phyloP scores from a whole-genome alignment of 2,329 filamentous ascomycete genomes.

The Alternaria rosae region DNA sequence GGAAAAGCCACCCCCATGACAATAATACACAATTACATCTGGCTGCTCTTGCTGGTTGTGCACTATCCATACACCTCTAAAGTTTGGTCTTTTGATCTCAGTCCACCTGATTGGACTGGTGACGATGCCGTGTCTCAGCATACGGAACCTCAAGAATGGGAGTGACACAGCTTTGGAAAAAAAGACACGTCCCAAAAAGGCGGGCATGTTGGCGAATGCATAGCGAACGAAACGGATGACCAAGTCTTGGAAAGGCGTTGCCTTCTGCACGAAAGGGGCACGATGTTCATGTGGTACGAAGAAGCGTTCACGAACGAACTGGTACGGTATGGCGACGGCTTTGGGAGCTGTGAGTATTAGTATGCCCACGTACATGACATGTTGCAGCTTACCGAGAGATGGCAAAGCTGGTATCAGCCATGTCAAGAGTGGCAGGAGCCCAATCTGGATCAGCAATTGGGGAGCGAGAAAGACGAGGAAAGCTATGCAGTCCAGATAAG shows the following conservation, averaged over 20 bases:
- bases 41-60: slow-evolving; percentile 66
- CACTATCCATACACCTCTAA: slow-evolving; percentile 75
- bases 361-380: slow-evolving; percentile 2
- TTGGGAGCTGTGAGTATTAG: slow-evolving; percentile 41
- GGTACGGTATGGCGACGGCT: slow-evolving; percentile 67
- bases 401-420: slow-evolving; percentile 70
- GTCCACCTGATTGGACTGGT: slow-evolving; percentile 70
- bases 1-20: slow-evolving; percentile 82
- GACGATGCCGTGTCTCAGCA: slow-evolving; percentile 74
- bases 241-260: slow-evolving; percentile 78
- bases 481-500: slow-evolving; percentile 76
- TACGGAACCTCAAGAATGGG: slow-evolving; percentile 77
- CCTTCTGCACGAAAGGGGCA: slow-evolving; percentile 70
- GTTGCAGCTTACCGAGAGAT: slow-evolving; percentile 66
- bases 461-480: slow-evolving; percentile 76
- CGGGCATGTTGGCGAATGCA: slow-evolving; percentile 75
- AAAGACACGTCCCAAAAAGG: slow-evolving; percentile 75
- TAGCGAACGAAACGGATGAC: slow-evolving; percentile 80
- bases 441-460: slow-evolving; percentile 73
- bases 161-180: slow-evolving; percentile 76
- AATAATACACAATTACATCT: slow-evolving; percentile 83
- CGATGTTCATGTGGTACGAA: slow-evolving; percentile 56
- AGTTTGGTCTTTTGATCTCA: slow-evolving; percentile 62
- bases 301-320: slow-evolving; percentile 66
- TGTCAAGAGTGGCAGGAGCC: slow-evolving; percentile 64